A percentile compares a stretch with the other conserved stretches of the same genome.
Evolutionary conservation across 2,329 filamentous ascomycete genomes (phyloP).

Genomic region (Curvularia sp.): DNA sequence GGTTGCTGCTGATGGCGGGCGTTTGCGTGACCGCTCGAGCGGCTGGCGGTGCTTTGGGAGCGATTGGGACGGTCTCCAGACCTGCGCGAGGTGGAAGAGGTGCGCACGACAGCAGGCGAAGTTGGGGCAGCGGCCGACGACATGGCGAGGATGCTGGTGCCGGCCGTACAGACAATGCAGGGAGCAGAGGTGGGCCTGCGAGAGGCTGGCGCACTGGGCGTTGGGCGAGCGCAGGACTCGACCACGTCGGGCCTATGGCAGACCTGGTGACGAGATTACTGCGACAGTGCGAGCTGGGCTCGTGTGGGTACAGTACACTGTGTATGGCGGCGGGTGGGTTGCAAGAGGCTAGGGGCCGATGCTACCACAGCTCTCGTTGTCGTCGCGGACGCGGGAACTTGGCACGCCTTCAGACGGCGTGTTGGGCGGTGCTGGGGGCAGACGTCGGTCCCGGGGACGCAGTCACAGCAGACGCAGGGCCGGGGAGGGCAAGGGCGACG

Average conservation of each 20-base stretch:
- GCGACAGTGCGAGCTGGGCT: slow-evolving; percentile 8
- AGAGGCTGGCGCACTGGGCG: slow-evolving; percentile 27
- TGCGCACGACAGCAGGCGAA: slow-evolving; percentile 53
- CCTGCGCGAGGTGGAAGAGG: slow-evolving; percentile 40
- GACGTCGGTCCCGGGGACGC: slow-evolving; percentile 20
- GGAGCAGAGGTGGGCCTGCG: slow-evolving; percentile 31
- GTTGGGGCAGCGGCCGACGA: slow-evolving; percentile 50
- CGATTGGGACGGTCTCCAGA: slow-evolving; percentile 46
- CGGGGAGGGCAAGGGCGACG: slow-evolving; percentile 5
- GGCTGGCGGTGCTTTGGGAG: slow-evolving; percentile 46
- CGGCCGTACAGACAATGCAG: slow-evolving; percentile 27
- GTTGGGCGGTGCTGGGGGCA: slow-evolving; percentile 16
- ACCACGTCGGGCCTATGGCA: slow-evolving; percentile 22
- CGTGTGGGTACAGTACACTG: background rate
- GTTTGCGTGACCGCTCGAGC: slow-evolving; percentile 37
- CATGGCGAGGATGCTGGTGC: slow-evolving; percentile 38
- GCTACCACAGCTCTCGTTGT: slow-evolving; percentile 10
- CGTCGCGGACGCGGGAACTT: slow-evolving; percentile 20
- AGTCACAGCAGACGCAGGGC: slow-evolving; percentile 16
- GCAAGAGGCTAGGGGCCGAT: slow-evolving; percentile 26
- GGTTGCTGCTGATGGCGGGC: slow-evolving; percentile 53
- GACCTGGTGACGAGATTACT: slow-evolving; percentile 19
- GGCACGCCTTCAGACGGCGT: slow-evolving; percentile 14
- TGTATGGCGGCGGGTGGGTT: slow-evolving; percentile 12
- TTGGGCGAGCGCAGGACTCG: slow-evolving; percentile 21